Evolutionary conservation across 1,284 basidiomycete genomes (phyloP), one percentile per base, ranked within the genome.

Genomic region (Peniophora sp.): DNA sequence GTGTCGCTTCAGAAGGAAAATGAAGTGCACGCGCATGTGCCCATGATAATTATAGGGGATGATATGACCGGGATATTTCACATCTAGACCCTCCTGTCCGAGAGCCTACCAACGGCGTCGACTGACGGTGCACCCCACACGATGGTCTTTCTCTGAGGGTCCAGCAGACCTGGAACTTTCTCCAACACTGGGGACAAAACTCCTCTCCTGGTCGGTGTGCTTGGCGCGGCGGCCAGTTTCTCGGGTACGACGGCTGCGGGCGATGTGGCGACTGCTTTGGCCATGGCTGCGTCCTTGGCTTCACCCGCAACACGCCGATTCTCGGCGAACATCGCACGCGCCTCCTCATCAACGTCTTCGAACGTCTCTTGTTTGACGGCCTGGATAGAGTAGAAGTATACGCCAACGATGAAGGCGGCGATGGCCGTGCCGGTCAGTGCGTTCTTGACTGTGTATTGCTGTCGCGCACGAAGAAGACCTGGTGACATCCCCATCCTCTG

Each of bases 311-410:
- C 60, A 54, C 49, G 54, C 35, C 47, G 55, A 43, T 51, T 42
- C 37, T 50, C 61, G 51, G 51, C 60, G 35, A 70, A 71, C 56
- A 85, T 70, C 41, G 75, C 78, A 53, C 69, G 70, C 41, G 82
- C 88, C 63, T 88, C 85, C 55, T 88, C 84, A 60, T 91, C 88
- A 36, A 89, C 75, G 61, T 91, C 88, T 54, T 85, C 88, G 64
- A 96, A 96, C 52, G 88, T 85, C 62, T 97, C 94, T 64, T 97
- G 93, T 64, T 88, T 92, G 52, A 97, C 93, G 11, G 93, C 92
- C 41, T 82, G 80, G 64, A 98, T 95, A 14, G 93, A 95, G 69
- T 97, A 98, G 9, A 82, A 78, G 81, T 93, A 98, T 15, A 97
- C 84, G 44, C 85, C 83, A n/a, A 82, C 78, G 24, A 82, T 83